Conservation (phyloP, 2,329 filamentous ascomycete genomes). For the Fusarium torreyae region DNA sequence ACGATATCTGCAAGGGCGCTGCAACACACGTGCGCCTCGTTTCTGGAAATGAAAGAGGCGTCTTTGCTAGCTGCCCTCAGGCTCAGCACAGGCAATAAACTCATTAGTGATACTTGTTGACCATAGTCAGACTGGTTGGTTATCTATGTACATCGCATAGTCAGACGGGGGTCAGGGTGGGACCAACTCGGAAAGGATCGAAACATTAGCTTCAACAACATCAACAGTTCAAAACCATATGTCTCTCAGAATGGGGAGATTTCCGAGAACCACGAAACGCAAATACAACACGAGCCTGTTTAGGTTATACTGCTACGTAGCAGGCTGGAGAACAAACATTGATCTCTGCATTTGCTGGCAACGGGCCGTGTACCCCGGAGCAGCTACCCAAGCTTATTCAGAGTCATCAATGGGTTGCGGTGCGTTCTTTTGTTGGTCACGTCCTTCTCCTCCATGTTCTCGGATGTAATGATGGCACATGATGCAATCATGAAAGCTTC, state of each 20-base stretch:
- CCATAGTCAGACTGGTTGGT: too few relatives aligned
- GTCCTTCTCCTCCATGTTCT: slow-evolving; percentile 8
- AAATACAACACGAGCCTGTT: slow-evolving; percentile 20
- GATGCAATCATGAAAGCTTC: slow-evolving; percentile 38
- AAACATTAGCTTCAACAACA: slow-evolving; percentile 26
- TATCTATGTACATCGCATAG: not conserved
- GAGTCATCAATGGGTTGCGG: slow-evolving; percentile 17
- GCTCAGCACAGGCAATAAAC: slow-evolving; percentile 11
- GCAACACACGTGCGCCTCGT: slow-evolving; percentile 34
- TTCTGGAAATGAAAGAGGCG: slow-evolving; percentile 44
- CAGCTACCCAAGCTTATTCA: slow-evolving; percentile 32
- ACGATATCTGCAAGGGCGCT: slow-evolving; percentile 38
- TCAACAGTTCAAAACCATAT: not conserved
- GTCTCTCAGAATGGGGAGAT: slow-evolving; percentile 3
- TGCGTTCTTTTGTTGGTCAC: slow-evolving; percentile 2
- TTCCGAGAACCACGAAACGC: slow-evolving; percentile 3
- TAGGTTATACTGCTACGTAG: slow-evolving; percentile 18
- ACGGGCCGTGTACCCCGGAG: slow-evolving; percentile 29
- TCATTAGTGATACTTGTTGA: slow-evolving; percentile 4
- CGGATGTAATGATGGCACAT: slow-evolving; percentile 39
- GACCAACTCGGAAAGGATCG: slow-evolving; percentile 12
- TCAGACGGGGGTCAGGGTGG: slow-evolving; percentile 16
- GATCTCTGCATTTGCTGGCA: slow-evolving; percentile 24
- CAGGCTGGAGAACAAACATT: slow-evolving; percentile 21
- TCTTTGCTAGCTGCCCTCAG: slow-evolving; percentile 17